Conservation (phyloP, 2,329 filamentous ascomycete species). For the Fusarium sambucinum region DNA sequence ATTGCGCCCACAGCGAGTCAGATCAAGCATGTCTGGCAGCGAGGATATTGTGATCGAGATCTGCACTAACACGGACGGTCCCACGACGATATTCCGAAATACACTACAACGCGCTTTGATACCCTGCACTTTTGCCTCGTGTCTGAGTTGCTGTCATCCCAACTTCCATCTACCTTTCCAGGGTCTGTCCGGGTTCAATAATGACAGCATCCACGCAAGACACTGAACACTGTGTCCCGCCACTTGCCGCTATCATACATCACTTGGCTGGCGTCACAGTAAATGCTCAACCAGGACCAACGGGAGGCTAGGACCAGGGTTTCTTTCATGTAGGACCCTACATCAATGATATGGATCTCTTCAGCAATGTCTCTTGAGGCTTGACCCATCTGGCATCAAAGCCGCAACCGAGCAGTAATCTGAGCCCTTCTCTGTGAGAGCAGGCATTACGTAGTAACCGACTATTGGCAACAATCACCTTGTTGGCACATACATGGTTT, state of each 20-base stretch:
- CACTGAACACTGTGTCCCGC: background rate
- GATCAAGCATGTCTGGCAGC: constrained; percentile 41
- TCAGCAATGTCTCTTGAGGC: constrained; percentile 14
- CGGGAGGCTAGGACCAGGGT: constrained; percentile 36
- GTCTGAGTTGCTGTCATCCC: constrained; percentile 39
- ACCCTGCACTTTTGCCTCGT: constrained; percentile 34
- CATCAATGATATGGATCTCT: constrained; percentile 15
- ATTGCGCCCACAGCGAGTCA: constrained; percentile 45
- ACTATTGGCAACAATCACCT: constrained; percentile 22
- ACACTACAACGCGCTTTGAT: constrained; percentile 33
- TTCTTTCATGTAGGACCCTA: constrained; percentile 4
- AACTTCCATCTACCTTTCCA: constrained; percentile 32
- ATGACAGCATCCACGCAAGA: constrained; percentile 17
- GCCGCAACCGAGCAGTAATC: constrained; percentile 38
- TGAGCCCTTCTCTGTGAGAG: constrained; percentile 34
- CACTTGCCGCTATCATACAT: constrained; percentile 24
- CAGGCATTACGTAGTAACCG: constrained; percentile 25
- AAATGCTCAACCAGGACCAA: constrained; percentile 30
- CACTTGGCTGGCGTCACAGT: constrained; percentile 39
- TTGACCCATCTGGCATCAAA: constrained; percentile 12
- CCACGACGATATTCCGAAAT: constrained; percentile 34
- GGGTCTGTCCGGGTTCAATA: constrained; percentile 18
- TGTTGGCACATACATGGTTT: constrained; percentile 29
- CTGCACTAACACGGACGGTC: constrained; percentile 44
- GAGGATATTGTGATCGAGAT: constrained; percentile 47